Percentiles rank a stretch among this genome's conserved stretches.
phyloP scores from a whole-genome alignment of 345 rosid genomes.

The Citrus cavaleriei region DNA sequence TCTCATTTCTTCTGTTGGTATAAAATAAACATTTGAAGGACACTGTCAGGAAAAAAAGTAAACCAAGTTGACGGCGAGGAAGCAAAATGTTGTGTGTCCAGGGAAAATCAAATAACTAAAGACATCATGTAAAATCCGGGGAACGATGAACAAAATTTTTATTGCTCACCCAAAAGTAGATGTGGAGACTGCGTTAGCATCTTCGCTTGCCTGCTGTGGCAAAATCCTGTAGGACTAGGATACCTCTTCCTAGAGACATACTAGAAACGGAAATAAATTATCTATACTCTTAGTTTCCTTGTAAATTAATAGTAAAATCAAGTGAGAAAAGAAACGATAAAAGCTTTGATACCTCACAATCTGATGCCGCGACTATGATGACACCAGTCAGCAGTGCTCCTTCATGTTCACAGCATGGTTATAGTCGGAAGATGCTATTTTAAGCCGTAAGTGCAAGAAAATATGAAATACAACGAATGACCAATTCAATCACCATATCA shows the following conservation, averaged over 20 bases:
- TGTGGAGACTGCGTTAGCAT: neutral
- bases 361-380: neutral
- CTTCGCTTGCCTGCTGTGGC: neutral
- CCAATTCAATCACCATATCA: neutral
- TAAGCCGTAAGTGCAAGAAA: neutral
- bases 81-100: neutral
- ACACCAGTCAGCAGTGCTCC: neutral
- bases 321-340: neutral
- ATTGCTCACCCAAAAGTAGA: neutral
- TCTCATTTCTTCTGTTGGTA: neutral
- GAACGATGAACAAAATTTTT: too few relatives aligned
- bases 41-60: neutral
- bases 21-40: neutral
- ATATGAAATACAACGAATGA: neutral
- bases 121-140: too few relatives aligned
- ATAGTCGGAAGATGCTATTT: neutral
- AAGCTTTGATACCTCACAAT: neutral
- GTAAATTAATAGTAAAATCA: neutral
- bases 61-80: neutral
- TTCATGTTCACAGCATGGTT: neutral
- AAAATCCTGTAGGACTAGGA: neutral
- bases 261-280: neutral
- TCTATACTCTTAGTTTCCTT: neutral
- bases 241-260: neutral
- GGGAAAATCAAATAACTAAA: neutral